These are phyloP conservation scores for Hypseocharis bilobata DNA, from an alignment of 441 rosid species.

Conservation along the genomic window DNA sequence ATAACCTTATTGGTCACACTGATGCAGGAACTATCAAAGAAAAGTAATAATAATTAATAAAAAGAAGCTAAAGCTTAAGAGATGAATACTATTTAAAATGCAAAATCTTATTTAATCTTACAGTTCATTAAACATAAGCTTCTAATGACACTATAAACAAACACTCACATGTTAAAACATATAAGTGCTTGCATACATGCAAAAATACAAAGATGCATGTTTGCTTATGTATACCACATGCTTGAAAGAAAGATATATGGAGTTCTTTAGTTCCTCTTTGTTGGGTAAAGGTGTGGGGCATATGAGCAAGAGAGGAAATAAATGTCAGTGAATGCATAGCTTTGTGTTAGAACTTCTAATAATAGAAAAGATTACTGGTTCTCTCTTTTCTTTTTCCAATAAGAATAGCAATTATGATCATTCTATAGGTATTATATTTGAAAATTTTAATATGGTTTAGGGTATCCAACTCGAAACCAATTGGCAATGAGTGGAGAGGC, in stretches of 20 bases:
- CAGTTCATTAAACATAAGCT: background rate
- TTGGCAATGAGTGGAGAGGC: no score
- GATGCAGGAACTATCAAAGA: no score
- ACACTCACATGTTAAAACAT: background rate
- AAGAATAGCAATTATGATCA: background rate
- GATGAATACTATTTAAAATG: background rate
- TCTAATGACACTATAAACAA: background rate
- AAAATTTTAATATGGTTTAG: no score
- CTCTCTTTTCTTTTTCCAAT: background rate
- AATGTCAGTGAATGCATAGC: background rate
- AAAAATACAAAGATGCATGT: background rate
- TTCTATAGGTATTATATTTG: background rate
- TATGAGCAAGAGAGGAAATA: background rate
- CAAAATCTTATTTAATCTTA: background rate
- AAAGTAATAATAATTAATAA: no score
- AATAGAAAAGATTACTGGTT: background rate
- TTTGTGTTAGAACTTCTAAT: background rate
- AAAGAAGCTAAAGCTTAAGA: background rate
- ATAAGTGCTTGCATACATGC: background rate
- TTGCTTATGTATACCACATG: background rate
- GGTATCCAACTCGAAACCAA: no score
- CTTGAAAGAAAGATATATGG: background rate
- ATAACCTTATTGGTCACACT: no score
- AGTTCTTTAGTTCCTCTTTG: background rate
- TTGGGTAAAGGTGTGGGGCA: background rate